Evolutionary conservation across 2,329 filamentous ascomycete species (phyloP), one percentile per base, ranked within the genome.

Genomic region (Fusarium bulbicola): DNA sequence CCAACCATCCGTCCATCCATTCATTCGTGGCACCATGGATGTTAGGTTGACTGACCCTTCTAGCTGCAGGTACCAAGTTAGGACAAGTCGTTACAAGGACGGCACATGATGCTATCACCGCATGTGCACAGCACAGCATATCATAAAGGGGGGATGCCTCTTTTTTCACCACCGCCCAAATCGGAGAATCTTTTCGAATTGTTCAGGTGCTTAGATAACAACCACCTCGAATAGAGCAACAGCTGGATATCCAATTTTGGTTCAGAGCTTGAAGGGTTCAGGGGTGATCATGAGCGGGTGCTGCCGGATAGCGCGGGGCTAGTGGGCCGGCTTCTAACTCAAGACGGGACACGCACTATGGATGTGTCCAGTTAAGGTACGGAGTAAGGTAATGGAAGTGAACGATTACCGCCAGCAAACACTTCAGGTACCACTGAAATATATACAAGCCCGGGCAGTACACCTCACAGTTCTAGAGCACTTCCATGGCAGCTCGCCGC

Each of bases 231-330:
- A 57, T 53, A 62, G 24, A 57, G n/a, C 30, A 71, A 37, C 26
- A 66, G 30, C 50, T 54, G 45, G 45, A 47, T 47, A 47, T 56
- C 52, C 63, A 50, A 43, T 54, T 65, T 56, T 39, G 71, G 72
- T 59, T 59, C 60, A 59, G 47, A 56, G 47, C 40, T 66, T 68
- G 59, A 54, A 74, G 71, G 67, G 71, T 74, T 73, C 71, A 72
- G 68, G 71, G 71, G 50, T 74, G 59, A 49, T 62, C 64, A 57
- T 70, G 68, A 63, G 65, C 72, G 72, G 72, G 72, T 74, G 72
- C 72, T 74, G 72, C 72, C 72, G 72, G 72, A 74, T 70, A 63
- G 72, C 72, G 72, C 72, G 72, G 72, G 72, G 68, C 72, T 74
- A 74, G 68, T 67, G 67, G 68, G 40, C 66, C 40, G 24, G 57